Evolutionary conservation across 768 basidiomycete species (phyloP).

Genomic region (Kwoniella mangroviensis): DNA sequence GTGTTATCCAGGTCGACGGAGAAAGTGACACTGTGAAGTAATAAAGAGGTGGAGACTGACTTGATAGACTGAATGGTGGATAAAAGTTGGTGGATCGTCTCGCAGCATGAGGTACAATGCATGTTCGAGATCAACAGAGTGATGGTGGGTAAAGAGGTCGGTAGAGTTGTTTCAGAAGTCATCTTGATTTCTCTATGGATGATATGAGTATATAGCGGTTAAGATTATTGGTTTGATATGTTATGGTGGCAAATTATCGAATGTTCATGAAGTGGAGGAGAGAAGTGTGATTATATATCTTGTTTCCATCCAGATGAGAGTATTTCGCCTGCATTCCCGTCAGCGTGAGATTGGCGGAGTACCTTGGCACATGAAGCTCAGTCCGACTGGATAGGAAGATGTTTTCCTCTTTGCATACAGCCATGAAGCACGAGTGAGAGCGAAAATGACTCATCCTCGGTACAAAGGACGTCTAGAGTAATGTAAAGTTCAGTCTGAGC

Average conservation of each 20-base stretch:
- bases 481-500: neutral
- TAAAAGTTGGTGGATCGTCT: conserved; percentile 39
- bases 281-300: no score
- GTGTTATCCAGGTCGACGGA: conserved; percentile 16
- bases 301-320: no score
- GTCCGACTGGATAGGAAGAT: no score
- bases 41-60: conserved; percentile 28
- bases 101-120: conserved; percentile 49
- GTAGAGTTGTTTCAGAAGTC: neutral
- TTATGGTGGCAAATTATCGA: neutral
- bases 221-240: neutral
- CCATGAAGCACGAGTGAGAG: no score
- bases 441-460: no score
- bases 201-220: no score
- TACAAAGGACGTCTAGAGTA: no score
- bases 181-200: neutral
- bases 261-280: neutral
- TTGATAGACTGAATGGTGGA: conserved; percentile 21
- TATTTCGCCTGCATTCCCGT: no score
- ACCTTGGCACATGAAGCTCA: no score
- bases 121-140: conserved; percentile 42
- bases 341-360: no score
- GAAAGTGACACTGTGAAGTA: conserved; percentile 41
- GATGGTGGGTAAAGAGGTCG: conserved; percentile 13
- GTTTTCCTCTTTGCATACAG: no score